Percentiles rank a stretch among this genome's conserved stretches.
These are phyloP conservation scores for Myriosclerotinia curreyana DNA, from an alignment of 2,329 filamentous ascomycete genomes.

Conservation along the genomic window DNA sequence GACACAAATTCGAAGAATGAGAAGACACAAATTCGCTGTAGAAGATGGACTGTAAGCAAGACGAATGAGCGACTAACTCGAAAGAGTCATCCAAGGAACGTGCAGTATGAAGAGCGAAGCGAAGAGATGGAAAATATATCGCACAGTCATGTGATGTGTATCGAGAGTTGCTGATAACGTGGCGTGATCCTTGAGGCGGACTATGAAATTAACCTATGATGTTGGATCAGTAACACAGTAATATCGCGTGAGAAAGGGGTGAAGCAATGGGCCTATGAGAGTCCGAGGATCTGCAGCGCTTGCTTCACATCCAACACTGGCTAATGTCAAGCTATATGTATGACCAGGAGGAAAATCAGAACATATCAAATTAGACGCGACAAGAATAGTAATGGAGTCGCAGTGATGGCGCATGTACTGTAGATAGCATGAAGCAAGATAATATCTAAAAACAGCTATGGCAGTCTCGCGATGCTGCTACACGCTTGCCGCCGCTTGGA, in stretches of 20 bases:
- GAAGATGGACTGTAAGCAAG: not conserved
- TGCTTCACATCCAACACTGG: not conserved
- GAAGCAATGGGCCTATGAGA: not conserved
- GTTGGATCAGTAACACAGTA: not conserved
- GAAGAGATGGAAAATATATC: not conserved
- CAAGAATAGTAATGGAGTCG: not conserved
- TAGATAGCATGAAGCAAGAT: too few relatives aligned
- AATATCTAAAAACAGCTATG: not conserved
- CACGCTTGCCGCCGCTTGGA: conserved; percentile 5
- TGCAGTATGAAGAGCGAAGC: not conserved
- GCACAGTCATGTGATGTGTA: not conserved
- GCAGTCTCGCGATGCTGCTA: not conserved
- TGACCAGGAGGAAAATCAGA: not conserved
- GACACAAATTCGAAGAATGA: not conserved
- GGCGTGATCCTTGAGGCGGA: not conserved
- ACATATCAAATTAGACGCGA: not conserved
- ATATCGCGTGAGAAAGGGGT: conserved; percentile 8
- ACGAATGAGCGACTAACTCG: not conserved
- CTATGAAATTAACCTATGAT: not conserved
- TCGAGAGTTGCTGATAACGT: not conserved
- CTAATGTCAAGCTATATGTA: not conserved
- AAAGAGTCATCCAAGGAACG: not conserved
- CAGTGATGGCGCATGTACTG: not conserved
- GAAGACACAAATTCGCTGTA: not conserved
- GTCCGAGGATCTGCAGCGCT: not conserved